Evolutionary conservation across 768 basidiomycete species (phyloP).

Genomic region (Piloderma croceum): DNA sequence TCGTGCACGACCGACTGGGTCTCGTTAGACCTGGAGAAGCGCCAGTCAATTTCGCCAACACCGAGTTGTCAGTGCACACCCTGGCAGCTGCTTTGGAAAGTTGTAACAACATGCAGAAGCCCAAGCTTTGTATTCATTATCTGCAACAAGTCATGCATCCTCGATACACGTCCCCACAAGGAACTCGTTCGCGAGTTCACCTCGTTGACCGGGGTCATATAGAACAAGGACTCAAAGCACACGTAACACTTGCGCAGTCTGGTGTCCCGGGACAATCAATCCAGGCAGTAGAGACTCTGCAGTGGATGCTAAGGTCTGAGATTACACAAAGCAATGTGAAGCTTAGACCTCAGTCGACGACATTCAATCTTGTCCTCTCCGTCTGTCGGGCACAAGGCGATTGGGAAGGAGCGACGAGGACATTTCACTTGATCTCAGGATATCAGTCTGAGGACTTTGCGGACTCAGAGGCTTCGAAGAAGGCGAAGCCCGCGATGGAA

Average conservation of each 20-base stretch:
- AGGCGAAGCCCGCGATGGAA: conserved; percentile 33
- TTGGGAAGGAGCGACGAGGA: conserved; percentile 51
- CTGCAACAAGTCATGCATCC: conserved; percentile 55
- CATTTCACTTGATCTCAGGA: conserved; percentile 73
- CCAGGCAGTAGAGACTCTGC: conserved; percentile 51
- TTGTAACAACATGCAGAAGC: conserved; percentile 46
- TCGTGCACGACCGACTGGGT: conserved; percentile 59
- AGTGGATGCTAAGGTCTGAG: conserved; percentile 65
- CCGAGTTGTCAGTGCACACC: conserved; percentile 39
- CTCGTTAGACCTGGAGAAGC: conserved; percentile 44
- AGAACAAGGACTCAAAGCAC: conserved; percentile 56
- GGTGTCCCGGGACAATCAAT: conserved; percentile 33
- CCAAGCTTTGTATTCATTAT: conserved; percentile 49
- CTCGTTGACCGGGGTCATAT: conserved; percentile 51
- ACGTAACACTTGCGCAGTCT: conserved; percentile 33
- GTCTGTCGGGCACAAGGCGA: conserved; percentile 61
- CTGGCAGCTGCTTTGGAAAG: conserved; percentile 51
- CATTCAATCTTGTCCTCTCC: conserved; percentile 58
- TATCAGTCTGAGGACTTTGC: conserved; percentile 50
- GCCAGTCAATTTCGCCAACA: conserved; percentile 29
- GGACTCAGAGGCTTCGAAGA: conserved; percentile 34
- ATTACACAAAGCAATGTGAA: conserved; percentile 37
- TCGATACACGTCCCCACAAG: conserved; percentile 39
- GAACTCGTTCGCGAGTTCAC: too few relatives aligned
- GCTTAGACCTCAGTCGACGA: conserved; percentile 42